These are phyloP conservation scores for Colletotrichum eremochloae DNA, from an alignment of 2,329 filamentous ascomycete genomes.

Conservation along the genomic window DNA sequence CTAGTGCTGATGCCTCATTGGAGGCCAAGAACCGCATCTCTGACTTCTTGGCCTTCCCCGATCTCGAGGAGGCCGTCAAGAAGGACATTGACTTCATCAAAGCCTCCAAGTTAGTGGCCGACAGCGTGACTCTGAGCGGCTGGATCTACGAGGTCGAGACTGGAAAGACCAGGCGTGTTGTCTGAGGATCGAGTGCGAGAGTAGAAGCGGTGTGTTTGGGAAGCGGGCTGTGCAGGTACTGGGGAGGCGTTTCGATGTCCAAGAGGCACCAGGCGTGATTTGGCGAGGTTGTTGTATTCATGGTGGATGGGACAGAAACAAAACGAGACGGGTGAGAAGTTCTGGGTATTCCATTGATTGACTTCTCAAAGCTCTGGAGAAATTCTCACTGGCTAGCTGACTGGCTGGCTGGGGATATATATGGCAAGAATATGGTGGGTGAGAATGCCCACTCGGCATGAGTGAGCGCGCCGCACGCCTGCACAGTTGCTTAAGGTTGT, in stretches of 20 bases:
- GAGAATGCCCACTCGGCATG: background rate
- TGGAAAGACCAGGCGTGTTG: constrained; percentile 60
- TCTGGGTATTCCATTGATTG: too few species aligned
- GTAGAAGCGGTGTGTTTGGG: constrained; percentile 17
- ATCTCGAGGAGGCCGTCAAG: constrained; percentile 73
- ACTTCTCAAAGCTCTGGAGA: background rate
- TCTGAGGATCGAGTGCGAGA: constrained; percentile 46
- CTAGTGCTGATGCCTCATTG: constrained; percentile 42
- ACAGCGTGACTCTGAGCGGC: constrained; percentile 73
- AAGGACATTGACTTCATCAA: constrained; percentile 76
- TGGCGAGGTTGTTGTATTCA: background rate
- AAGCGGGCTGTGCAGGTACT: background rate
- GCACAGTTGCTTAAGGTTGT: constrained; percentile 8
- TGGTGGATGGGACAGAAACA: background rate
- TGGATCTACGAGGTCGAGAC: constrained; percentile 86
- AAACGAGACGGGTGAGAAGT: background rate
- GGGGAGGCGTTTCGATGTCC: constrained; percentile 1
- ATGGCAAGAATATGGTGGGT: background rate
- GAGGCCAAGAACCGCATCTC: constrained; percentile 50
- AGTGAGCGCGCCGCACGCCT: background rate
- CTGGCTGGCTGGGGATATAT: background rate
- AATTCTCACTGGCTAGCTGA: background rate
- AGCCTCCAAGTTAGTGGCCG: constrained; percentile 69
- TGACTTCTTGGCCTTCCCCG: constrained; percentile 76
- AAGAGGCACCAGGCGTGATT: background rate